phyloP scores from a whole-genome alignment of 768 basidiomycete genomes.

The Phallus indusiatus region DNA sequence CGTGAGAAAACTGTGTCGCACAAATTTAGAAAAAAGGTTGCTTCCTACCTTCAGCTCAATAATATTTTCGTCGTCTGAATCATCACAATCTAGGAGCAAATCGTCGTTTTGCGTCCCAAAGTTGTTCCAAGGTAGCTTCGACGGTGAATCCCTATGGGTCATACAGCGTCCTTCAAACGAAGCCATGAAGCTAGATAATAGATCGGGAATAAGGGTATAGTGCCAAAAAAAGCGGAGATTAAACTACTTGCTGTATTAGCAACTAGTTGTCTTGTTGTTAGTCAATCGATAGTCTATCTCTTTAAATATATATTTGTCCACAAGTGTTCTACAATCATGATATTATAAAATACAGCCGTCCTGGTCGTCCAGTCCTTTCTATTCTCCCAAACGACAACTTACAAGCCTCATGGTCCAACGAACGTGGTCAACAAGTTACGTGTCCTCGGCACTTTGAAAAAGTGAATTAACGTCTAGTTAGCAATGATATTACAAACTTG shows the following conservation, averaged over 20 bases:
- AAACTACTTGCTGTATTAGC: not conserved
- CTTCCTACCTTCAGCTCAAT: conserved; percentile 3
- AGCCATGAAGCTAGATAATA: not conserved
- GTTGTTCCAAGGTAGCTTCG: conserved; percentile 7
- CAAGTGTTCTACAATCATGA: not conserved
- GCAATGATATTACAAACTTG: not conserved
- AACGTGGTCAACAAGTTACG: not conserved
- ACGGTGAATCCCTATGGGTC: conserved; percentile 5
- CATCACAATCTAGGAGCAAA: conserved; percentile 1
- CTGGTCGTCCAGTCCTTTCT: not conserved
- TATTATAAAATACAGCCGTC: not conserved
- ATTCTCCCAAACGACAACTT: not conserved
- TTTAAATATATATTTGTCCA: not conserved
- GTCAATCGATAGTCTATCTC: too few species aligned
- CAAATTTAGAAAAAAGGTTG: not conserved
- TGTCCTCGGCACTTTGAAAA: not conserved
- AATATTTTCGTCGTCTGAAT: conserved; percentile 6
- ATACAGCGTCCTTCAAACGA: not conserved
- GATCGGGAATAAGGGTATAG: not conserved
- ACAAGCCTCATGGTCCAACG: not conserved
- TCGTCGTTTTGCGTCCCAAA: conserved; percentile 1
- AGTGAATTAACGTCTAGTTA: not conserved
- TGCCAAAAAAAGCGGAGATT: not conserved
- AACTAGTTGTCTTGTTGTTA: too few species aligned
- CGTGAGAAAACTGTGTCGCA: not conserved